phyloP scores from a whole-genome alignment of 1,284 basidiomycete genomes.

The Irpex lacteus region DNA sequence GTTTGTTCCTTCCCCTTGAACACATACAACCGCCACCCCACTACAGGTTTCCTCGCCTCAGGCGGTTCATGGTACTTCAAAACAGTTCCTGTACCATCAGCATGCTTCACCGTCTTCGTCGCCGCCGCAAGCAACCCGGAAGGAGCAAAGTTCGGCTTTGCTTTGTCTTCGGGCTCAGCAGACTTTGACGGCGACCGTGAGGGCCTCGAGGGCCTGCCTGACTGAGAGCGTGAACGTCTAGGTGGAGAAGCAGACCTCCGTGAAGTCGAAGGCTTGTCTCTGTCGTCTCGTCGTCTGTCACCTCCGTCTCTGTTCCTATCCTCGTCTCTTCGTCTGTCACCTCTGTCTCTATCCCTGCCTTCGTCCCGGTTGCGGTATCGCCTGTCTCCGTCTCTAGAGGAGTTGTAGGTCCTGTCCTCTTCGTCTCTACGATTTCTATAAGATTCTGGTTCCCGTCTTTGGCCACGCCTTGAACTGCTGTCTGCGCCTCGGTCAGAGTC shows the following conservation, averaged over 20 bases:
- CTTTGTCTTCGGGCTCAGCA: slow-evolving; percentile 42
- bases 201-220: slow-evolving; percentile 21
- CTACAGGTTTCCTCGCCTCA: slow-evolving; percentile 88
- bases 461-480: neutral
- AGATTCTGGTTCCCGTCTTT: neutral
- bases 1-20: slow-evolving; percentile 94
- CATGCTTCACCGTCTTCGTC: slow-evolving; percentile 80
- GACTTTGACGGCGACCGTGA: slow-evolving; percentile 35
- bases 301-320: slow-evolving; percentile 2
- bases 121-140: slow-evolving; percentile 94
- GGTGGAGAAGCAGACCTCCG: slow-evolving; percentile 60
- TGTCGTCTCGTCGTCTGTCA: neutral
- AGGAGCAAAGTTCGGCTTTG: slow-evolving; percentile 83
- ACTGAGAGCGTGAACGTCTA: slow-evolving; percentile 34
- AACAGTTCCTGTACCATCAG: slow-evolving; percentile 79
- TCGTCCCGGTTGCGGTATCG: slow-evolving; percentile 11
- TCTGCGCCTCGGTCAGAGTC: neutral
- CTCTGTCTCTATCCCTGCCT: slow-evolving; percentile 11
- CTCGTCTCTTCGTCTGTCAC: neutral
- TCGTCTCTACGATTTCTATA: neutral
- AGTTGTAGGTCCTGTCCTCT: neutral
- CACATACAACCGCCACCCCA: slow-evolving; percentile 94
- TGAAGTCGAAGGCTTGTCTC: slow-evolving; percentile 27
- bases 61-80: slow-evolving; percentile 99
- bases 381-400: neutral